A percentile compares a stretch with the other conserved stretches of the same genome.
These are phyloP conservation scores for Ulmus americana DNA, from an alignment of 331 rosid species.

Conservation along the genomic window DNA sequence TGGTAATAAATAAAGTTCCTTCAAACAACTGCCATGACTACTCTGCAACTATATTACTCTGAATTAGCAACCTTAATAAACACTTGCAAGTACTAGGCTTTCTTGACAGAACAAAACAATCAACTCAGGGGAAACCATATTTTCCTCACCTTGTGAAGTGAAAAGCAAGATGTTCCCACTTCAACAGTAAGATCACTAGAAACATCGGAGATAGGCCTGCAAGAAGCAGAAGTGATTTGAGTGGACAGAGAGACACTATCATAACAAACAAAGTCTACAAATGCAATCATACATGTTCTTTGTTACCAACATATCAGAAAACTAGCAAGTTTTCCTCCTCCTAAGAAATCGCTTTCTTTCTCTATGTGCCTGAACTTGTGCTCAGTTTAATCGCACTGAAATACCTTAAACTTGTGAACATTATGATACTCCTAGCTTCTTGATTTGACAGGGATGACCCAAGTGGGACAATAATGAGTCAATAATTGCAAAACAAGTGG, in stretches of 20 bases:
- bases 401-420: conserved; percentile 31
- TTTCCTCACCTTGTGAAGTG: conserved; percentile 82
- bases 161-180: conserved; percentile 67
- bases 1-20: neutral
- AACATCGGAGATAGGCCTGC: conserved; percentile 96
- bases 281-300: conserved; percentile 35
- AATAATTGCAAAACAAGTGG: conserved; percentile 42
- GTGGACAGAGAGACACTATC: conserved; percentile 23
- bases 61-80: neutral
- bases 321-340: conserved; percentile 28
- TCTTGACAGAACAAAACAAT: neutral
- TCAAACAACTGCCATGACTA: neutral
- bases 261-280: neutral
- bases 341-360: conserved; percentile 5
- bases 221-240: conserved; percentile 26
- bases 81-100: neutral
- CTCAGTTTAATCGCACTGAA: conserved; percentile 14
- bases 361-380: conserved; percentile 1
- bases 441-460: conserved; percentile 32
- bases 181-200: conserved; percentile 87
- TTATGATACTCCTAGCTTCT: conserved; percentile 21
- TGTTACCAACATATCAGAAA: conserved; percentile 31
- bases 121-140: neutral
- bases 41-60: neutral
- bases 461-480: conserved; percentile 12